These are phyloP conservation scores for Saprolegnia parasitica DNA, from an alignment of 352 stramenopile species.

Conservation along the genomic window DNA sequence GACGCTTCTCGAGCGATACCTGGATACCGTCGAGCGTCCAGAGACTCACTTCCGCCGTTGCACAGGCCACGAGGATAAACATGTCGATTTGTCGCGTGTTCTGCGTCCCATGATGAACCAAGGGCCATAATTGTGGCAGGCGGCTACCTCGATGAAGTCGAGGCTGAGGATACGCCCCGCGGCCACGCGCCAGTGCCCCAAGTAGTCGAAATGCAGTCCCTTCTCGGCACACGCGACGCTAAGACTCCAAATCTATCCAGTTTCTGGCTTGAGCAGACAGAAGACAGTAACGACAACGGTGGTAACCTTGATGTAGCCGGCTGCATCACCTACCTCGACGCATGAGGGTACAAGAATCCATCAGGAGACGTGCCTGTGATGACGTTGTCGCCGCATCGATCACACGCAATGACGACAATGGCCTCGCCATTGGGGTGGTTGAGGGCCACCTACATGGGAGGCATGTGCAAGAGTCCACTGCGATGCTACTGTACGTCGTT, in stretches of 20 bases:
- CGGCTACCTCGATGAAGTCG: constrained; percentile 49
- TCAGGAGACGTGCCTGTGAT: neutral
- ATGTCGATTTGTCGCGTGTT: constrained; percentile 50
- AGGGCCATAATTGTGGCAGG: too few species aligned
- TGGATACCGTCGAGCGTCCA: constrained; percentile 68
- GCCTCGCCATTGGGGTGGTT: constrained; percentile 37
- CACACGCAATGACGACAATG: constrained; percentile 48
- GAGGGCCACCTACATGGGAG: neutral
- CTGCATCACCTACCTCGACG: constrained; percentile 50
- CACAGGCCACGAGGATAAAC: constrained; percentile 58
- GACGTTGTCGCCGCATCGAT: constrained; percentile 35
- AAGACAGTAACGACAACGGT: too few species aligned
- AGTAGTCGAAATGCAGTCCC: constrained; percentile 50
- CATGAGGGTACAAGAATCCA: neutral
- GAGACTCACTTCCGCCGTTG: constrained; percentile 60
- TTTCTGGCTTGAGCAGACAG: too few species aligned
- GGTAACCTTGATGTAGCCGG: constrained; percentile 56
- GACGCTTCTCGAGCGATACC: too few species aligned
- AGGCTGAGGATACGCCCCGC: constrained; percentile 40
- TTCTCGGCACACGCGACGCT: constrained; percentile 48
- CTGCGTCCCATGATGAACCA: constrained; percentile 2
- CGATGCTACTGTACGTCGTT: neutral
- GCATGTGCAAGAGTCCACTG: constrained; percentile 40
- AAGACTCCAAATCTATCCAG: constrained; percentile 54
- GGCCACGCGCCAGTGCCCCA: constrained; percentile 49